Percentiles rank a stretch among this genome's conserved stretches.
Conservation (phyloP, 768 basidiomycete genomes). For the Lentinula guzmanii region DNA sequence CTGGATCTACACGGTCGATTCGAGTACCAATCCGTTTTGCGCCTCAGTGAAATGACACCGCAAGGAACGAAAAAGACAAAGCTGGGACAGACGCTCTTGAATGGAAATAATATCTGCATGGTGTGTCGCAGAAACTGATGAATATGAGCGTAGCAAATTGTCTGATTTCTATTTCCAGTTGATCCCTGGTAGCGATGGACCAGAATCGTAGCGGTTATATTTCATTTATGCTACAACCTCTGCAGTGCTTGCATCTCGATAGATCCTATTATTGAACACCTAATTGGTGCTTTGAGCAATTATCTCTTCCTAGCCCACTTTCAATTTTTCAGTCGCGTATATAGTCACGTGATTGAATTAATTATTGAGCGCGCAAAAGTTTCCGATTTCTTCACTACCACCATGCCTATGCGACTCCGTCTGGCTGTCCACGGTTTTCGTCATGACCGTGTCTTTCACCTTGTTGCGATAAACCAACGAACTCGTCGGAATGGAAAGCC, state of each 20-base stretch:
- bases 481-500: slow-evolving; percentile 79
- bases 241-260: not conserved
- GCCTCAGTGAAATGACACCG: slow-evolving; percentile 74
- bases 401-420: slow-evolving; percentile 82
- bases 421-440: slow-evolving; percentile 76
- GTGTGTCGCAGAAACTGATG: slow-evolving; percentile 34
- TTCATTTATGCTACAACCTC: not conserved
- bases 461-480: slow-evolving; percentile 76
- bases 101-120: slow-evolving; percentile 97
- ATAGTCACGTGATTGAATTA: not conserved
- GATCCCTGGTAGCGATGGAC: slow-evolving; percentile 33
- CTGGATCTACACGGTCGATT: not conserved
- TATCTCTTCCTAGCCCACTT: no score
- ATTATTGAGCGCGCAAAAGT: not conserved
- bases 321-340: no score
- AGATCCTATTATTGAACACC: not conserved
- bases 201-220: slow-evolving; percentile 9
- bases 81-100: slow-evolving; percentile 82
- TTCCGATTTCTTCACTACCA: not conserved
- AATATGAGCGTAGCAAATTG: not conserved
- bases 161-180: slow-evolving; percentile 18
- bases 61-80: slow-evolving; percentile 76
- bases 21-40: not conserved
- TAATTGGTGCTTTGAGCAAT: no score
- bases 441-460: slow-evolving; percentile 72